Conservation (phyloP, 176 grass and related monocot species). For the Pontederia paniculata region DNA sequence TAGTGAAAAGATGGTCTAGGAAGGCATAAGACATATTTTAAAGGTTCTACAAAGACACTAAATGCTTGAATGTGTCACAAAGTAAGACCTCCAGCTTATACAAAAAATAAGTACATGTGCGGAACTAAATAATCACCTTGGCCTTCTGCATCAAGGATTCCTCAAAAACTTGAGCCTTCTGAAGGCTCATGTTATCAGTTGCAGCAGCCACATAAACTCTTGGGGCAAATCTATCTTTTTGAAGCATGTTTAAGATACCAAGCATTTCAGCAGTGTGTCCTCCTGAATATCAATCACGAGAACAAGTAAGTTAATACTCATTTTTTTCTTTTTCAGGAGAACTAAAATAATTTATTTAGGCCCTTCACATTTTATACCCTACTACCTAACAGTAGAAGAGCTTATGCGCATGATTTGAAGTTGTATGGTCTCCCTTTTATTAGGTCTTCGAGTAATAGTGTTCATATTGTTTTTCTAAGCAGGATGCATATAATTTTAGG, state of each 20-base stretch:
- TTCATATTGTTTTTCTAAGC: too few relatives aligned
- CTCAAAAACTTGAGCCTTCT: slow-evolving; percentile 71
- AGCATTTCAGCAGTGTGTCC: slow-evolving; percentile 94
- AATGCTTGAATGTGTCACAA: too few relatives aligned
- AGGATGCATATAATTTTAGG: too few relatives aligned
- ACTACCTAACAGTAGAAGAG: too few relatives aligned
- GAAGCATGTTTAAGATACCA: slow-evolving; percentile 54
- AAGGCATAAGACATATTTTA: too few relatives aligned
- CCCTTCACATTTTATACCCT: neutral
- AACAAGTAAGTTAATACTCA: slow-evolving; percentile 2
- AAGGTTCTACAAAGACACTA: too few relatives aligned
- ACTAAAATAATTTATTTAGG: neutral
- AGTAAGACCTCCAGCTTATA: too few relatives aligned
- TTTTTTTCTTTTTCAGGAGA: neutral
- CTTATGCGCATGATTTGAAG: too few relatives aligned
- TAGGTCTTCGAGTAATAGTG: too few relatives aligned
- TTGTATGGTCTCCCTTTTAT: too few relatives aligned
- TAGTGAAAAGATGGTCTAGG: too few relatives aligned
- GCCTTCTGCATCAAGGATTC: slow-evolving; percentile 37
- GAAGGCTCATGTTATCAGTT: slow-evolving; percentile 91
- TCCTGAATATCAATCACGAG: slow-evolving; percentile 27
- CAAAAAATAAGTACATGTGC: too few relatives aligned
- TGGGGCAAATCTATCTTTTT: slow-evolving; percentile 64
- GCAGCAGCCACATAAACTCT: slow-evolving; percentile 81
- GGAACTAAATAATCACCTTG: slow-evolving; percentile 1